Percentiles rank a stretch among this genome's conserved stretches.
Evolutionary conservation across 306 rosid species (phyloP).

Genomic region (Cicer arietinum): DNA sequence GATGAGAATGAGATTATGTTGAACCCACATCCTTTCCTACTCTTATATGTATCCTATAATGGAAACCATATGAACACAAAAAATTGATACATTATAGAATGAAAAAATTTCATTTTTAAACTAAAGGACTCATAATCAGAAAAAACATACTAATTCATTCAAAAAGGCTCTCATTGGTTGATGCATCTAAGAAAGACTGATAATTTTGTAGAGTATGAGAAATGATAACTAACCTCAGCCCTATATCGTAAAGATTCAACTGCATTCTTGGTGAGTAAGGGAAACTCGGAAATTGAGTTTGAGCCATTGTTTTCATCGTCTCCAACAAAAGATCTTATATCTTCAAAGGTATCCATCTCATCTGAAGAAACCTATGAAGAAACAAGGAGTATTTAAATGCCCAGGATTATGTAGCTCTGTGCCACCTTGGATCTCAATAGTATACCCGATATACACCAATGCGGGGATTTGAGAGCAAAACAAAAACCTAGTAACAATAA

Average conservation of each 20-base stretch:
- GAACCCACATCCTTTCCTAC: background rate
- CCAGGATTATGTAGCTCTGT: slow-evolving; percentile 14
- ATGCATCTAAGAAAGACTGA: slow-evolving; percentile 13
- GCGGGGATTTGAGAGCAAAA: background rate
- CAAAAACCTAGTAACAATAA: slow-evolving; percentile 11
- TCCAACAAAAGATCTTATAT: slow-evolving; percentile 72
- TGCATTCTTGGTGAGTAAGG: slow-evolving; percentile 74
- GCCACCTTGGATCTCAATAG: slow-evolving; percentile 28
- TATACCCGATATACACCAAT: slow-evolving; percentile 12
- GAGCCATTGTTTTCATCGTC: slow-evolving; percentile 66
- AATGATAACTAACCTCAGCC: slow-evolving; percentile 75
- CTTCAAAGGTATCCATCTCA: slow-evolving; percentile 82
- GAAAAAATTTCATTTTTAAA: slow-evolving; percentile 18
- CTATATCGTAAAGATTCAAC: slow-evolving; percentile 93
- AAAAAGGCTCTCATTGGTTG: slow-evolving; percentile 21
- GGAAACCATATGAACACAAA: background rate
- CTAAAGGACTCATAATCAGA: slow-evolving; percentile 7
- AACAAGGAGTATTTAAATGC: slow-evolving; percentile 37
- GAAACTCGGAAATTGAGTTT: slow-evolving; percentile 67
- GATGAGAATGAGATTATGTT: slow-evolving; percentile 12
- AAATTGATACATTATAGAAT: slow-evolving; percentile 2
- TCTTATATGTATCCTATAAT: background rate
- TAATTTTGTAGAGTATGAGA: slow-evolving; percentile 26
- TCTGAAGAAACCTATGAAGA: slow-evolving; percentile 74
- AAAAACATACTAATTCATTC: slow-evolving; percentile 14